Evolutionary conservation across 306 rosid genomes (phyloP).

Genomic region (Hippophae tibetana): DNA sequence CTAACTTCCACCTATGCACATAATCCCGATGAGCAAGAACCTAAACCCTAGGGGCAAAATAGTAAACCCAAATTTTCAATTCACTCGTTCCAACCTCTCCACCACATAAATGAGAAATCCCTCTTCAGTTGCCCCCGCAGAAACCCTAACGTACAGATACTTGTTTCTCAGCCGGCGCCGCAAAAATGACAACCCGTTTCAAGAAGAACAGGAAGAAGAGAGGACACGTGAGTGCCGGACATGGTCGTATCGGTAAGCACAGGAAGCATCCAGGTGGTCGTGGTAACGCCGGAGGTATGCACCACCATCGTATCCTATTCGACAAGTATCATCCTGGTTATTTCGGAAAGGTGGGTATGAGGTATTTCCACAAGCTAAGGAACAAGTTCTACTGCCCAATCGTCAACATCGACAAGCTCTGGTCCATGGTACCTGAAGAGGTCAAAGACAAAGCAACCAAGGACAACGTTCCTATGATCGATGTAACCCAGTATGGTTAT

Average conservation of each 20-base stretch:
- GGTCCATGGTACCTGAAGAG: conserved; percentile 64
- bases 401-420: conserved; percentile 70
- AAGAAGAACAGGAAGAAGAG: conserved; percentile 96
- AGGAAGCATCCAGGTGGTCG: conserved; percentile 87
- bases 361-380: conserved; percentile 77
- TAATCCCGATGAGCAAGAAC: neutral
- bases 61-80: conserved; percentile 2
- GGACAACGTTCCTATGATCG: conserved; percentile 49
- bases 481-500: conserved; percentile 56
- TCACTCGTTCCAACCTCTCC: neutral
- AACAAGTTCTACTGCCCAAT: conserved; percentile 68
- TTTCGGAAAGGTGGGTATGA: conserved; percentile 85
- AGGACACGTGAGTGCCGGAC: conserved; percentile 86
- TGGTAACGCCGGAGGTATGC: conserved; percentile 93
- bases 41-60: conserved; percentile 28
- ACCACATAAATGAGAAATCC: conserved; percentile 24
- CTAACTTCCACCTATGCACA: conserved; percentile 1
- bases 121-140: conserved; percentile 26
- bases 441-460: conserved; percentile 62
- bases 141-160: conserved; percentile 17
- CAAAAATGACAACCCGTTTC: conserved; percentile 65
- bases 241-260: conserved; percentile 80
- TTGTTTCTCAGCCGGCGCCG: neutral
- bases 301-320: conserved; percentile 86
- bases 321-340: conserved; percentile 87